Percentiles rank a stretch among this genome's conserved stretches.
Evolutionary conservation across 345 rosid genomes (phyloP).

Genomic region (Salix exigua): DNA sequence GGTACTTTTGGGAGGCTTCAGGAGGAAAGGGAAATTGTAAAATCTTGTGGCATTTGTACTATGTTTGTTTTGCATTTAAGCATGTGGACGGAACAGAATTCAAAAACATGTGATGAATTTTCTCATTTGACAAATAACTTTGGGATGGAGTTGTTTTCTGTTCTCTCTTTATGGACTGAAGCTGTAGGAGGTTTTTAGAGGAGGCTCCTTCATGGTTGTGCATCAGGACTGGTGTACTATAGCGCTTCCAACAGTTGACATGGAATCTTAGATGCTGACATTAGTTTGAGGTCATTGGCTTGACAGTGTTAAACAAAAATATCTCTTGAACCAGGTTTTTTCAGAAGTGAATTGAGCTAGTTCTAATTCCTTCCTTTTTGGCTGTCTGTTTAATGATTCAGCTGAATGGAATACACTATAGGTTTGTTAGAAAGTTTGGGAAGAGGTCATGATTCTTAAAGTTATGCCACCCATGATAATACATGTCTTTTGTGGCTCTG

Average conservation of each 20-base stretch:
- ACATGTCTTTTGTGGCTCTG: neutral
- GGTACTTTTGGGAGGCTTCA: neutral
- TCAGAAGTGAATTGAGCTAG: neutral
- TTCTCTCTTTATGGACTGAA: neutral
- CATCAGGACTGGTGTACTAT: neutral
- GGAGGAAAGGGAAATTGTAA: neutral
- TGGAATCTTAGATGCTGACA: neutral
- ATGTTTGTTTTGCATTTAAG: neutral
- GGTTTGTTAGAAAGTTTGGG: neutral
- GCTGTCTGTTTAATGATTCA: neutral
- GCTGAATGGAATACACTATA: neutral
- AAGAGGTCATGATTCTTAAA: neutral
- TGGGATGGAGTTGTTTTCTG: neutral
- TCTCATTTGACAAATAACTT: neutral
- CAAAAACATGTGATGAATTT: neutral
- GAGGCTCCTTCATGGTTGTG: neutral
- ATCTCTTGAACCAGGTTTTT: neutral
- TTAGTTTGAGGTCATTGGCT: neutral
- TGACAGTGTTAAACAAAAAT: neutral
- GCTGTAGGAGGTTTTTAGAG: neutral
- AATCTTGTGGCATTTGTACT: neutral
- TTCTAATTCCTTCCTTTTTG: neutral
- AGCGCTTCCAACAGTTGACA: neutral
- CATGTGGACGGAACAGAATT: neutral
- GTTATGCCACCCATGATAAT: neutral